These are phyloP conservation scores for Groenewaldozyma salmanticensis DNA, from an alignment of 805 yeast species.

Conservation along the genomic window DNA sequence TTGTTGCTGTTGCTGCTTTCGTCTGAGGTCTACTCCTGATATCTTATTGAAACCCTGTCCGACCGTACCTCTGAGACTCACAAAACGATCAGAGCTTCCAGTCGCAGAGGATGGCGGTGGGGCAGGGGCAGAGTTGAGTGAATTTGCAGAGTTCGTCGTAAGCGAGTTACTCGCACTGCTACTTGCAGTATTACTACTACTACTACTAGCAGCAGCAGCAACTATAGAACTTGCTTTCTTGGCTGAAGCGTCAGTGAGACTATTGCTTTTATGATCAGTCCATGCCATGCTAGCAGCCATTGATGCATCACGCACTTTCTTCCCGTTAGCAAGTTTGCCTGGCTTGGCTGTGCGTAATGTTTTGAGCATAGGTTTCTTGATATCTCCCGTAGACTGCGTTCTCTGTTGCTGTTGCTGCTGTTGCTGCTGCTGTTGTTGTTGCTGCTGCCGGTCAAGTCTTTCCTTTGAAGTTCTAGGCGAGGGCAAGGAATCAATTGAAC, in stretches of 20 bases:
- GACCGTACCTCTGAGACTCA: constrained; percentile 7
- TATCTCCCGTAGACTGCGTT: constrained; percentile 1
- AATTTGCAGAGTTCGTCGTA: background rate
- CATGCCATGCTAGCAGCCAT: constrained; percentile 20
- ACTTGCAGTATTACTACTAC: background rate
- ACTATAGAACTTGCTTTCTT: background rate
- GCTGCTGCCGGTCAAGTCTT: background rate
- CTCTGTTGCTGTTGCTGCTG: constrained; percentile 2
- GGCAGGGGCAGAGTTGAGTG: no score
- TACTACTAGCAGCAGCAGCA: background rate
- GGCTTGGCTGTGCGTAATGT: constrained; percentile 17
- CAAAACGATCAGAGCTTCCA: constrained; percentile 6
- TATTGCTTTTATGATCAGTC: constrained; percentile 8
- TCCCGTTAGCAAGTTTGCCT: constrained; percentile 9
- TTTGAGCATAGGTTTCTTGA: constrained; percentile 13
- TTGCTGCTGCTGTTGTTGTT: constrained; percentile 1
- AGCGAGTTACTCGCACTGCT: background rate
- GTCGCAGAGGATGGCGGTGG: constrained; percentile 3
- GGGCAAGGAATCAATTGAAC: no score
- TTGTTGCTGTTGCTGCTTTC: background rate
- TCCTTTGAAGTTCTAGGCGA: no score
- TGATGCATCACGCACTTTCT: constrained; percentile 5
- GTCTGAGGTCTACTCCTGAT: background rate
- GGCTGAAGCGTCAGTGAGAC: constrained; percentile 3
- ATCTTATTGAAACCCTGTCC: constrained; percentile 11